Evolutionary conservation across 2,329 filamentous ascomycete species (phyloP).

Genomic region (Colletotrichum tamarilloi): DNA sequence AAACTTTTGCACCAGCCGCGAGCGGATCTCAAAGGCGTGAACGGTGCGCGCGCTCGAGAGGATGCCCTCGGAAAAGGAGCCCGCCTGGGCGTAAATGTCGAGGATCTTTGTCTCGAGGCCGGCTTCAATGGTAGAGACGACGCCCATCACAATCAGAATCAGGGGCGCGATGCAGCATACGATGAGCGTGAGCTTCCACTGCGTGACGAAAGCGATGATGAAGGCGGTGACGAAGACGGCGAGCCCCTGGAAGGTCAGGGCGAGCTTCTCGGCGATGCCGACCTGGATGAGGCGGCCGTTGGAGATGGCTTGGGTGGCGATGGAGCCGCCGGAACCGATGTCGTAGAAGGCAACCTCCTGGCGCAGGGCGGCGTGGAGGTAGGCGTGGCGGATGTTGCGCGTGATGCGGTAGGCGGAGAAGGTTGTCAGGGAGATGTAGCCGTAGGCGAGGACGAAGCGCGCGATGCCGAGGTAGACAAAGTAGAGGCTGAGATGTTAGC

Average conservation of each 20-base stretch:
- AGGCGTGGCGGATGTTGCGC: constrained; percentile 59
- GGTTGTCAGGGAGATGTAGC: constrained; percentile 56
- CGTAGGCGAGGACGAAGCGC: constrained; percentile 62
- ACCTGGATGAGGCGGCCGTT: constrained; percentile 55
- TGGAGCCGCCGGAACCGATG: constrained; percentile 52
- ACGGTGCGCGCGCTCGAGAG: constrained; percentile 52
- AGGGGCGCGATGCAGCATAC: constrained; percentile 45
- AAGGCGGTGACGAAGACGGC: constrained; percentile 52
- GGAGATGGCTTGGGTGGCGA: constrained; percentile 55
- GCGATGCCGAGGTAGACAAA: constrained; percentile 69
- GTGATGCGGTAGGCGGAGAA: constrained; percentile 63
- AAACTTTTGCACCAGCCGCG: constrained; percentile 51
- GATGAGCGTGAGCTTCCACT: constrained; percentile 59
- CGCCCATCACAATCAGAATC: constrained; percentile 45
- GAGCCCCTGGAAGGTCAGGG: constrained; percentile 50
- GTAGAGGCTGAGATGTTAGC: constrained; percentile 53
- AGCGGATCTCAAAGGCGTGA: constrained; percentile 55
- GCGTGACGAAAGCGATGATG: constrained; percentile 51
- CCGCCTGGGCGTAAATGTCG: constrained; percentile 47
- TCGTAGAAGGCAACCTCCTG: constrained; percentile 65
- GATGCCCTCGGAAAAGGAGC: constrained; percentile 49
- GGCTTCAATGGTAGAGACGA: constrained; percentile 42
- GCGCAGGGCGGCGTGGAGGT: constrained; percentile 60
- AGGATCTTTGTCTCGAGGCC: constrained; percentile 48
- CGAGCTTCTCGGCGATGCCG: constrained; percentile 54